Evolutionary conservation across 495 filamentous ascomycete genomes (phyloP).

Genomic region (Penicillium odoratum): DNA sequence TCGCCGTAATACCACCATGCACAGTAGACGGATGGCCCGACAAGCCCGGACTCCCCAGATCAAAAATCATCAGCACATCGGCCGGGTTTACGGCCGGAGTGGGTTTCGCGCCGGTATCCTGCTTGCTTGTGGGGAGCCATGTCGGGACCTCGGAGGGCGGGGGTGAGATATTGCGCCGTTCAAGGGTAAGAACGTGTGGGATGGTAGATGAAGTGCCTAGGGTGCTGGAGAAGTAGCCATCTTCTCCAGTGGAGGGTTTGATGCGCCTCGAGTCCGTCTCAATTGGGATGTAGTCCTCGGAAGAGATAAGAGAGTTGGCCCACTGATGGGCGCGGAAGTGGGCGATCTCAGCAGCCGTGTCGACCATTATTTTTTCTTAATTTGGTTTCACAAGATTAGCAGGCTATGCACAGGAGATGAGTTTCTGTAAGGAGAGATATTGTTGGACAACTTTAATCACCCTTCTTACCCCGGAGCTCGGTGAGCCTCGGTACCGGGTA

Average conservation of each 20-base stretch:
- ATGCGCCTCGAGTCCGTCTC: slow-evolving; percentile 36
- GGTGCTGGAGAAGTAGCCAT: slow-evolving; percentile 40
- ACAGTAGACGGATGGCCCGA: slow-evolving; percentile 41
- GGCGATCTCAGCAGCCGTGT: slow-evolving; percentile 18
- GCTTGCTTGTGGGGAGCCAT: slow-evolving; percentile 36
- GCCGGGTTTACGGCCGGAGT: slow-evolving; percentile 29
- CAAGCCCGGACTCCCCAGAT: slow-evolving; percentile 36
- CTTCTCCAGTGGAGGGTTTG: slow-evolving; percentile 42
- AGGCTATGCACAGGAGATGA: not conserved
- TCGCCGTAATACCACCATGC: slow-evolving; percentile 60
- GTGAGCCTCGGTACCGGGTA: slow-evolving; percentile 17
- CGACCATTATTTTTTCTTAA: slow-evolving; percentile 18
- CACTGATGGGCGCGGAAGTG: slow-evolving; percentile 28
- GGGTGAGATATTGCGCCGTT: slow-evolving; percentile 28
- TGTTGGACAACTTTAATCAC: not conserved
- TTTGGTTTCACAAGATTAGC: not conserved
- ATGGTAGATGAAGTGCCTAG: slow-evolving; percentile 39
- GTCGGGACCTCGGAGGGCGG: slow-evolving; percentile 24
- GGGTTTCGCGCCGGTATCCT: slow-evolving; percentile 26
- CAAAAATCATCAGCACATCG: slow-evolving; percentile 41
- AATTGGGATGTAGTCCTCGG: slow-evolving; percentile 34
- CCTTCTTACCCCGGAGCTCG: slow-evolving; percentile 7
- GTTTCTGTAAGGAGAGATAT: not conserved
- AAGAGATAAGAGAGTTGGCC: slow-evolving; percentile 32
- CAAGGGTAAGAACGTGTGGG: slow-evolving; percentile 39